Base-by-base conservation (phyloP, 2,329 filamentous ascomycete genomes). In the Pyrenochaeta sp. region DNA sequence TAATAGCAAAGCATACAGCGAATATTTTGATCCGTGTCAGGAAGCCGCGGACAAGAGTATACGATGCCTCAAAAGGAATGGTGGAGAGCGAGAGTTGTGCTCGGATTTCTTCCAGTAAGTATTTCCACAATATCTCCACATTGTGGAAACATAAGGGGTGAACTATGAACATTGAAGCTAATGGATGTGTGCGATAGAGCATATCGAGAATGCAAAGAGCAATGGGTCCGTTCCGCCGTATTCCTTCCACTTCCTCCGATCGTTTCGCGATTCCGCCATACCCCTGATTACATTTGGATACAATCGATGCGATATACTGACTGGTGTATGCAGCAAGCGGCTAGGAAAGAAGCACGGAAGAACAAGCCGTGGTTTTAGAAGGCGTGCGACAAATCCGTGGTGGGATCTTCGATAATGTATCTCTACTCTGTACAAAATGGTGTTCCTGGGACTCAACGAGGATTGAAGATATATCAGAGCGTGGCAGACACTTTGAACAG, bases 21-120 rank as follows among this genome's bases (percentile, higher is more conserved):
- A 96, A 69, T 97, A 88, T 75, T 90, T 89, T 70, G 94, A 99
- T 63, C 94, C 94, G 2, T 99, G 94, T 72, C 93, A 97, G 71
- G 93, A 96, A 63, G 90, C 90, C 4, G 93, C 94, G 6, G 79
- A 87, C 57, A 82, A 83, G 65, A 96, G 92, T 73, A 86, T 96
- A 58, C 86, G 84, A 69, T 99, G 94, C 65, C 76, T 99, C 65
- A 87, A 91, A 68, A 84, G 94, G 15, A 99, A 99, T 69, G 86
- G 82, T 15, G 92, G 89, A 10, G 90, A 97, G 67, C 83, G 86
- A 55, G 78, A 86, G n/a, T 88, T 97, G 88, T 99, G 94, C 68
- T 80, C 81, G 54, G 93, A 97, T 71, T 97, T 95, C 69, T 97
- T 99, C 68, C 90, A 96, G 91, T 96, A 70, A 48, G 64, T 48